Evolutionary conservation across 805 yeast species (phyloP), one percentile per base, ranked within the genome.

Genomic region (Kregervanrija fluxuum): DNA sequence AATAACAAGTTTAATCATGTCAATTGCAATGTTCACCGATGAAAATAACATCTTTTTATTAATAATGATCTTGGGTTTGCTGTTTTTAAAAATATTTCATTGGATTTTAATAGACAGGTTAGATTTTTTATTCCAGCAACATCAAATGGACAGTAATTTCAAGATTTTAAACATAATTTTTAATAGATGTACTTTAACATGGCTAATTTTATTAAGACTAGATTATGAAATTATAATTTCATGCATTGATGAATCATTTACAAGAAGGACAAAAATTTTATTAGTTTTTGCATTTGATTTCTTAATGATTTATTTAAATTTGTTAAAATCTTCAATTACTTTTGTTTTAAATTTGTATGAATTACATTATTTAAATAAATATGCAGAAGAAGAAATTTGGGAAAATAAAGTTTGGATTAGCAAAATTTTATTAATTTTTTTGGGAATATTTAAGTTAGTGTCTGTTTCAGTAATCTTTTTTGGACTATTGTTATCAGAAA

Each of bases 241-340:
- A 22, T 74, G 85, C 53, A 72, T 80, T n/a, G 75, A 76, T 50
- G 77, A 73, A 49, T 69, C 75, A 1, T 75, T 75, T 49, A 70
- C 68, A 44, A 73, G 73, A 33, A 65, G 65, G 51, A 78, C 85
- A 14, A 74, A 78, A 38, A 71, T 77, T 3, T 78, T 79, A 52
- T 65, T 85, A 35, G 70, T 82, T 43, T 81, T 86, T 60, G 90
- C 89, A 1, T 81, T 86, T 59, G 93, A 86, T 55, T 82, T 82
- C 56, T 81, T 84, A 3, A 67, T 86, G 46, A 67, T 82, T 48
- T 73, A 76, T 16, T 69, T 82, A 31, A 81, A 79, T 38, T 59
- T 77, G 22, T 53, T 79, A 12, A 66, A 74, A 8, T 64, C 70
- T 40, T 56, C 69, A 11, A 64, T 73, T 33, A 77, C 78, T 54